phyloP scores from a whole-genome alignment of 139 green algal genomes.

The Chlamydomonas applanata region DNA sequence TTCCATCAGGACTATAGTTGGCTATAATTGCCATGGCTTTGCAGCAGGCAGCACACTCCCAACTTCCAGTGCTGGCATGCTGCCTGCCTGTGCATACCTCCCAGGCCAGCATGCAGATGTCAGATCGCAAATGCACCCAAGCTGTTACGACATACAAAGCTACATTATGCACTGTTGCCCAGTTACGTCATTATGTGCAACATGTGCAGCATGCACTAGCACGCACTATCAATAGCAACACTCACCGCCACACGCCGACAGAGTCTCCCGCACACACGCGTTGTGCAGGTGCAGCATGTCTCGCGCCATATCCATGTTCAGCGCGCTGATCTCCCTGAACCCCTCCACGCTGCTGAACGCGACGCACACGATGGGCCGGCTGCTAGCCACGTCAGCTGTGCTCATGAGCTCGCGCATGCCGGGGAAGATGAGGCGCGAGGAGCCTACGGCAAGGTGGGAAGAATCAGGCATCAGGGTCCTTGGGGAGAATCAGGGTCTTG shows the following conservation, averaged over 20 bases:
- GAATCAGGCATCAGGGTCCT: too few relatives aligned
- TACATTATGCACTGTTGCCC: too few relatives aligned
- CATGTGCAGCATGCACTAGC: conserved; percentile 11
- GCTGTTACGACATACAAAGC: too few relatives aligned
- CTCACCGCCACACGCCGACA: conserved; percentile 32
- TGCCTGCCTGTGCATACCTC: too few relatives aligned
- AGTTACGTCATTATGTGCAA: too few relatives aligned
- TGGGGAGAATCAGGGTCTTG: too few relatives aligned
- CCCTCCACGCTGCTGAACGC: conserved; percentile 41
- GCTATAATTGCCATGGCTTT: too few relatives aligned
- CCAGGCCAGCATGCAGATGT: too few relatives aligned
- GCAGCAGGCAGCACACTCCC: too few relatives aligned
- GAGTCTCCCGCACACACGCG: conserved; percentile 43
- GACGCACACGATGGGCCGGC: conserved; percentile 24
- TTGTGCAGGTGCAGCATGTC: conserved; percentile 40
- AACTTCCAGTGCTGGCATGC: too few relatives aligned
- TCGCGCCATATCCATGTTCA: conserved; percentile 15
- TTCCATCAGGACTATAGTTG: too few relatives aligned
- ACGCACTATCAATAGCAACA: neutral
- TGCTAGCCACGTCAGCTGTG: neutral
- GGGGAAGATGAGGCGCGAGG: conserved; percentile 35
- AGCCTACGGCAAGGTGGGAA: conserved; percentile 19
- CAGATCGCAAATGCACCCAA: too few relatives aligned
- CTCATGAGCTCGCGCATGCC: conserved; percentile 37
- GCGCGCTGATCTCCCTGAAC: conserved; percentile 26